Conservation (phyloP, 2,329 filamentous ascomycete genomes). For the Paramyrothecium sp. region DNA sequence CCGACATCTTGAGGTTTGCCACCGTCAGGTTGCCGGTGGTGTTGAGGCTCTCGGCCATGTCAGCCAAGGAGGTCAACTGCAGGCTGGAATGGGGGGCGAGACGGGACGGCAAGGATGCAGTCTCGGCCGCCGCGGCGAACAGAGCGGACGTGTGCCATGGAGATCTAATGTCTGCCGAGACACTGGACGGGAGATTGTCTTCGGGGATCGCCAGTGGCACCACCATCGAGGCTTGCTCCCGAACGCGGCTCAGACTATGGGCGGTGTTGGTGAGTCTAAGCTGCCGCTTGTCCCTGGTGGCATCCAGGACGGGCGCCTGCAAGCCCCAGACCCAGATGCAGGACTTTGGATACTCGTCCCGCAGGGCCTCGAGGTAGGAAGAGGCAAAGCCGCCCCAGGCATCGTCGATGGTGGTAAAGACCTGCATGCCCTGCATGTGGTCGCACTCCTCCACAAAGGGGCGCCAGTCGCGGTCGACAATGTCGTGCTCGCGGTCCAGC, state of each 20-base stretch:
- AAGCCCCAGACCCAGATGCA: constrained; percentile 85
- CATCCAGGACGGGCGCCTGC: constrained; percentile 58
- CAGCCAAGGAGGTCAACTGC: constrained; percentile 50
- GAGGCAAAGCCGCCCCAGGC: constrained; percentile 79
- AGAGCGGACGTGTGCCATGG: constrained; percentile 80
- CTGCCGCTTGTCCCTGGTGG: constrained; percentile 48
- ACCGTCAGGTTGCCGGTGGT: constrained; percentile 77
- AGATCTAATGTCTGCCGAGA: constrained; percentile 61
- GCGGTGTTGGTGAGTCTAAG: constrained; percentile 72
- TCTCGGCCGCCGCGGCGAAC: constrained; percentile 75
- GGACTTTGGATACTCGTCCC: constrained; percentile 89
- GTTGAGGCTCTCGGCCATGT: constrained; percentile 67
- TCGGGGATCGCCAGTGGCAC: constrained; percentile 71
- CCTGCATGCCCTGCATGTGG: constrained; percentile 82
- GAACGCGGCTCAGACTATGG: constrained; percentile 66
- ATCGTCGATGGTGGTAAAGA: constrained; percentile 71
- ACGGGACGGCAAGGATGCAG: constrained; percentile 72
- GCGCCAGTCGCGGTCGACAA: constrained; percentile 86
- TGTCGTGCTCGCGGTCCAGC: constrained; percentile 76
- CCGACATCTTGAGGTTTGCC: constrained; percentile 68
- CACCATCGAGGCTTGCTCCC: constrained; percentile 71
- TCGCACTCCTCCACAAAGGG: constrained; percentile 93
- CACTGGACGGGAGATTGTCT: constrained; percentile 49
- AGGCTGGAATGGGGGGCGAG: constrained; percentile 48
- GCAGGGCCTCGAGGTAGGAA: constrained; percentile 71